These are phyloP conservation scores for Trichoderma guizhouense DNA, from an alignment of 2,329 filamentous ascomycete species.

Conservation along the genomic window DNA sequence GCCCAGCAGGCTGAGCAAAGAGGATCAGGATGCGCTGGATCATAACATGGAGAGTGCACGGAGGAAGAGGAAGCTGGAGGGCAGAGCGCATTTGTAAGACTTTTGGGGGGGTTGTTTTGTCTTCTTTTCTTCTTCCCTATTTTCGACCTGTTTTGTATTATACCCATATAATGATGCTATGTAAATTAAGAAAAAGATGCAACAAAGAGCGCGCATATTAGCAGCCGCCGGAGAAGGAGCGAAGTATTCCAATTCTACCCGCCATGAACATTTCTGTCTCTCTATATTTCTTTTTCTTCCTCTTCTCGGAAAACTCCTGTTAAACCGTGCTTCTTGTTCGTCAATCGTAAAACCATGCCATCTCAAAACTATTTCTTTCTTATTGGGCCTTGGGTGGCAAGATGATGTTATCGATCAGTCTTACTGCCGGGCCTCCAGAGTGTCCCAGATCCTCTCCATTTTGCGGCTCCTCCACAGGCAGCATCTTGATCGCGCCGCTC, in stretches of 20 bases:
- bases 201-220: not conserved
- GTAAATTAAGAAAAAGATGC: not conserved
- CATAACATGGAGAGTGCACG: conserved; percentile 45
- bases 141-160: conserved; percentile 6
- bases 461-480: conserved; percentile 68
- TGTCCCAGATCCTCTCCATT: conserved; percentile 73
- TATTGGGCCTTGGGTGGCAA: conserved; percentile 43
- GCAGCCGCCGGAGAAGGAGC: not conserved
- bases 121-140: not conserved
- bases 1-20: conserved; percentile 45
- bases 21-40: conserved; percentile 47
- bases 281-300: not conserved
- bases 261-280: not conserved
- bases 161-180: conserved; percentile 11
- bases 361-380: not conserved
- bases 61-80: conserved; percentile 48
- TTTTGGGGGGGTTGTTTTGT: not conserved
- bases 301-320: not conserved
- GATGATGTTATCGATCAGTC: conserved; percentile 93
- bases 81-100: conserved; percentile 48
- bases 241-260: not conserved
- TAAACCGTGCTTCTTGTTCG: not conserved
- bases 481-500: conserved; percentile 88
- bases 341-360: not conserved
- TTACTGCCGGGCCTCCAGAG: conserved; percentile 68